Evolutionary conservation across 495 filamentous ascomycete genomes (phyloP).

Genomic region (Aspergillus cristatus): DNA sequence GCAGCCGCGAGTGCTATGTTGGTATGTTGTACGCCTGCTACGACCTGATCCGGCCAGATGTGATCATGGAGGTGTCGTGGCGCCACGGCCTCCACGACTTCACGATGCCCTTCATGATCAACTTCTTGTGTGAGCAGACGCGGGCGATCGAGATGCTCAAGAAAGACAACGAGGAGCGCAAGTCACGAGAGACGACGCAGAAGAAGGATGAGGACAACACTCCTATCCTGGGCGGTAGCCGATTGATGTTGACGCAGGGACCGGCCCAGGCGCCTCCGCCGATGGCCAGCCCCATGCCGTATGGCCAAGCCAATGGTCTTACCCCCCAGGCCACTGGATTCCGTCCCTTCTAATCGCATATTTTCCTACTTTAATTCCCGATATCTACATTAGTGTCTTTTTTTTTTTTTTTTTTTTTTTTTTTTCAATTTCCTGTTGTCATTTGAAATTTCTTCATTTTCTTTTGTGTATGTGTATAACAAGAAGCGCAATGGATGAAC

Average conservation of each 20-base stretch:
- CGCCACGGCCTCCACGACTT: slow-evolving; percentile 91
- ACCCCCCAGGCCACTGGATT: slow-evolving; percentile 74
- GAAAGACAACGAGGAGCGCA: slow-evolving; percentile 96
- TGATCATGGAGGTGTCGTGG: slow-evolving; percentile 95
- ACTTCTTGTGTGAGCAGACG: slow-evolving; percentile 85
- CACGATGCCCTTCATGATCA: slow-evolving; percentile 99
- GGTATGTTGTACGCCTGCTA: slow-evolving; percentile 99
- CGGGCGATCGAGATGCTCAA: slow-evolving; percentile 74
- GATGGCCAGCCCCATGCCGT: slow-evolving; percentile 58
- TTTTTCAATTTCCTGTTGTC: too few species aligned
- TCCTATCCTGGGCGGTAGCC: slow-evolving; percentile 81
- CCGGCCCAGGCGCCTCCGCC: slow-evolving; percentile 47
- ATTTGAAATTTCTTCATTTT: slow-evolving; percentile 15
- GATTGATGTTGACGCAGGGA: slow-evolving; percentile 98
- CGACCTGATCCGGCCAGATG: slow-evolving; percentile 85
- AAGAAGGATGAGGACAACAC: slow-evolving; percentile 85
- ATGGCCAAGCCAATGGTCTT: slow-evolving; percentile 68
- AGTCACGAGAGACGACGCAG: slow-evolving; percentile 74
- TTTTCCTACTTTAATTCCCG: slow-evolving; percentile 3
- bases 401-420: slow-evolving; percentile 10
- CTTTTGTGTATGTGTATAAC: slow-evolving; percentile 21
- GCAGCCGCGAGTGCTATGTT: slow-evolving; percentile 97
- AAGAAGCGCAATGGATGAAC: too few species aligned
- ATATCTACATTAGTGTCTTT: too few species aligned
- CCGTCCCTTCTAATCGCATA: slow-evolving; percentile 40